Base-by-base conservation (phyloP, 345 rosid genomes). In the Pistacia atlantica region DNA sequence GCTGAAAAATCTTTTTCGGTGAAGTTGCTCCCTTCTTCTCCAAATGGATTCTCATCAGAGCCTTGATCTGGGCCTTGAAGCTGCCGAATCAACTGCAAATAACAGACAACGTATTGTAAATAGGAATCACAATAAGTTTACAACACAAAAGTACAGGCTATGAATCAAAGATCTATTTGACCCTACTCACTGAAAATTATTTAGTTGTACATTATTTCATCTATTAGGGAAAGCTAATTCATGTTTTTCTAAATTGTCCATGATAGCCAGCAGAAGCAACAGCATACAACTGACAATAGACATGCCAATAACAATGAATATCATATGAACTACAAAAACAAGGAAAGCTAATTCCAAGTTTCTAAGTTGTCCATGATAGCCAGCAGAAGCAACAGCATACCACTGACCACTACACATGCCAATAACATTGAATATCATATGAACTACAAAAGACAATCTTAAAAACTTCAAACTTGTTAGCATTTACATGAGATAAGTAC, bases 41-140 rank as follows among this genome's bases (percentile, higher is more conserved):
- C 99, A 77, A 96, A 96, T 72, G 99, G 99, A 85, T 96, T 96
- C 83, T 93, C 97, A 65, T 93, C 98, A 77, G 87, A 92, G 68
- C 85, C 97, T 84, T 95, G 98, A 65, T 96, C 98, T 77, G 87
- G 93, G 66, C 85, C 97, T 84, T 95, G 98, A 83, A 96, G 80
- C 73, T 86, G 90, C 89, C 96, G 89, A 69, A 90, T 87, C 84
- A 96, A 85, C 98, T 94, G 86, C 65, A 77, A 57, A 67, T 54
- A 35, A 72, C 67, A 84, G 31, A 68, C 25, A 67, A 42, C 9
- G 55, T 12, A 48, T 5, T 8, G 18, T 68, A 33, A 65, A 74
- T 56, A 60, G 54, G 64, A 52, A 62, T 22, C 18, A 66, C n/a
- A 78, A 73, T 33, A 42, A 71, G 10, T 48, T 65, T 51, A 18